Percentiles rank a stretch among this genome's conserved stretches.
Conservation (phyloP, 192 early-diverging fungal species). For the Lobosporangium transversale region DNA sequence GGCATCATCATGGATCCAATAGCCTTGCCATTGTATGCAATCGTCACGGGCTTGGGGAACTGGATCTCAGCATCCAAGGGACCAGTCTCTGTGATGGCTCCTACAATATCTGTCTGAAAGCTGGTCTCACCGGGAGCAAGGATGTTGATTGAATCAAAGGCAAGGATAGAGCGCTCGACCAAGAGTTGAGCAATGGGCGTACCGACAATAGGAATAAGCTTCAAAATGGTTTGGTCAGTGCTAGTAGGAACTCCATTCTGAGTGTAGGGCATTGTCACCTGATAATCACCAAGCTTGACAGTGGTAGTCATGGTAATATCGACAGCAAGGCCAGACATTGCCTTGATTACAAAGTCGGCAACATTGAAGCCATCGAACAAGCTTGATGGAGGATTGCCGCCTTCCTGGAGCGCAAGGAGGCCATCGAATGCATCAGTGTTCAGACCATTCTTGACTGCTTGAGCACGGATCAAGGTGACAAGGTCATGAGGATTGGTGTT, state of each 20-base stretch:
- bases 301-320: slow-evolving; percentile 54
- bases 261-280: slow-evolving; percentile 40
- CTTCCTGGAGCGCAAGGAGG: slow-evolving; percentile 47
- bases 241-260: slow-evolving; percentile 54
- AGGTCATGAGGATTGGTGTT: slow-evolving; percentile 57
- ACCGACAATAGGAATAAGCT: slow-evolving; percentile 59
- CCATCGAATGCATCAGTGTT: slow-evolving; percentile 55
- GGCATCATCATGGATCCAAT: slow-evolving; percentile 57
- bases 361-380: slow-evolving; percentile 56
- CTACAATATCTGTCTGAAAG: slow-evolving; percentile 55
- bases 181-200: slow-evolving; percentile 61
- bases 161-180: slow-evolving; percentile 42
- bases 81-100: slow-evolving; percentile 59
- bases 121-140: slow-evolving; percentile 45
- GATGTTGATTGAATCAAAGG: slow-evolving; percentile 52
- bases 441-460: slow-evolving; percentile 48
- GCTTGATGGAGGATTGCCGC: slow-evolving; percentile 23
- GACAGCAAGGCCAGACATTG: slow-evolving; percentile 52
- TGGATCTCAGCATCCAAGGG: slow-evolving; percentile 59
- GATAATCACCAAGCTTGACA: slow-evolving; percentile 60
- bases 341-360: slow-evolving; percentile 45
- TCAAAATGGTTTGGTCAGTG: slow-evolving; percentile 53
- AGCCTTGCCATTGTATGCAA: slow-evolving; percentile 50
- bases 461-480: slow-evolving; percentile 51
- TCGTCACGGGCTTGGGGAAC: slow-evolving; percentile 55